Base-by-base conservation (phyloP, 345 rosid genomes). In the Euphorbia pulcherrima region DNA sequence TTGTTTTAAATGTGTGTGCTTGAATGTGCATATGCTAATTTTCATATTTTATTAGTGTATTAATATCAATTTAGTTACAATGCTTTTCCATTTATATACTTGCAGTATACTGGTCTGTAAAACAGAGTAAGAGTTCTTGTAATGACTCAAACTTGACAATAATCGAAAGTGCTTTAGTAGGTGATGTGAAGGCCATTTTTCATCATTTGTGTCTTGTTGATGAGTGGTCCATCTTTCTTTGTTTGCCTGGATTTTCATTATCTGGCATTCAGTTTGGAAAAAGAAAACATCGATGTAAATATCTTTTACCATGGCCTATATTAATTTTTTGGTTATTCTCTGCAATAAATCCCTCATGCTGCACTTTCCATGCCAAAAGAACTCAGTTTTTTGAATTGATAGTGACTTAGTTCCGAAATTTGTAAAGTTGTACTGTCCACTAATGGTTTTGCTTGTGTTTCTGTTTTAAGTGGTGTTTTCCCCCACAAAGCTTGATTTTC, bases 241-340 rank as follows among this genome's bases (percentile, higher is more conserved):
- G 61, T 28, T 4, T 28, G 39, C 2, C 21, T 11, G 18, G 21
- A 41, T 41, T 41, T 27, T 66, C 33, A 11, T 27, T n/a, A 23
- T 18, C 37, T 16, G 33, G 28, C 27, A n/a, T 55, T 27, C n/a
- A 40, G 24, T 41, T 16, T 26, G 71, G 58, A 40, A 61, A 27
- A 57, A 5, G 21, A 8, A 13, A 2, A n/a, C n/a, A n/a, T n/a
- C n/a, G n/a, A n/a, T n/a, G n/a, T n/a, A n/a, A n/a, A n/a, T n/a
- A n/a, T n/a, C n/a, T n/a, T n/a, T n/a, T n/a, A n/a, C n/a, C n/a
- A n/a, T n/a, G n/a, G n/a, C n/a, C n/a, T n/a, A n/a, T n/a, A n/a
- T n/a, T n/a, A n/a, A n/a, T 57, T 40, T 6, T 67, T 68, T n/a
- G 10, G 61, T 17, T 33, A 59, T 58, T 29, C 62, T n/a, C 5